Percentiles rank a stretch among this genome's conserved stretches.
Evolutionary conservation across 2,329 filamentous ascomycete species (phyloP).

Genomic region (Arthroderma sp.): DNA sequence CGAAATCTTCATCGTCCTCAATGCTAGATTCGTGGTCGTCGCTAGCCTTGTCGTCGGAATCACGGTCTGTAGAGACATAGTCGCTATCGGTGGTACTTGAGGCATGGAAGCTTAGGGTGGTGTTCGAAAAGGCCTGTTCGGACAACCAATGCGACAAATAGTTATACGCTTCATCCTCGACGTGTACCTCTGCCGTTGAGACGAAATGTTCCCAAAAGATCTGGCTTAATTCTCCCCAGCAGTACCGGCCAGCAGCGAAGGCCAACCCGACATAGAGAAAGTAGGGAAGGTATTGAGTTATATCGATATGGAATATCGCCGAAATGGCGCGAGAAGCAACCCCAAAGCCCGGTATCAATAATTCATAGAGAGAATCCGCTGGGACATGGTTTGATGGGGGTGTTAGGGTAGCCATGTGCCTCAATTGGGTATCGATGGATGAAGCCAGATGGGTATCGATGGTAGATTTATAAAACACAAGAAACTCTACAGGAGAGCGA

Average conservation of each 20-base stretch:
- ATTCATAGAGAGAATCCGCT: constrained; percentile 34
- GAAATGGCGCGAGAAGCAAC: constrained; percentile 41
- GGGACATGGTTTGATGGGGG: too few species aligned
- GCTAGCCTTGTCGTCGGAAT: too few species aligned
- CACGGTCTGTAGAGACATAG: too few species aligned
- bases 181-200: constrained; percentile 52
- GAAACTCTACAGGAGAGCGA: too few species aligned
- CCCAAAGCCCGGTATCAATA: constrained; percentile 54
- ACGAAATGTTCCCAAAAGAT: constrained; percentile 45
- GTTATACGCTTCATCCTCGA: constrained; percentile 60
- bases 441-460: too few species aligned
- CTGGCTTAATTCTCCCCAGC: constrained; percentile 23
- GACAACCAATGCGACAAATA: constrained; percentile 60
- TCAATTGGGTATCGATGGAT: too few species aligned
- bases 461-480: too few species aligned
- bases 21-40: neutral
- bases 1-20: neutral
- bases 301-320: constrained; percentile 47
- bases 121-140: constrained; percentile 28
- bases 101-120: too few species aligned
- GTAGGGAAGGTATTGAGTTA: constrained; percentile 49
- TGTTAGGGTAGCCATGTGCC: too few species aligned
- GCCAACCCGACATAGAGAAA: constrained; percentile 32
- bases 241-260: constrained; percentile 21
- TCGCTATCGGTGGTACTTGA: too few species aligned